Evolutionary conservation across 2,329 filamentous ascomycete genomes (phyloP), one percentile per base, ranked within the genome.

Genomic region (Alternaria brassicae): DNA sequence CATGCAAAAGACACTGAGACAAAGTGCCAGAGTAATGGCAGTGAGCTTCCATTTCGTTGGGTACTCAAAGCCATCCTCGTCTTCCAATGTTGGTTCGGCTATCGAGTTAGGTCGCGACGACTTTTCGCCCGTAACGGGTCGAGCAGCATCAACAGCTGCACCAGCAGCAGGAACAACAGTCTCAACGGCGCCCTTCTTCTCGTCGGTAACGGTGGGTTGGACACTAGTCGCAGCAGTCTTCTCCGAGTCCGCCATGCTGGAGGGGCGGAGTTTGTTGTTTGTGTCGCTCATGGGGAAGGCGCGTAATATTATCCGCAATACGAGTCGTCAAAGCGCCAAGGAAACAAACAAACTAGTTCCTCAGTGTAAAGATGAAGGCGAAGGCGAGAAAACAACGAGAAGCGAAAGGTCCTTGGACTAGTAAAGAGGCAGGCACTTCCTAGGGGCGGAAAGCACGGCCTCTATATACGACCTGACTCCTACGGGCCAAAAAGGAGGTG

Each of bases 1-100:
- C 74, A 77, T 77, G 53, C 75, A 78, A 49, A 78, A 78, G n/a
- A 78, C 74, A 7, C 71, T 73, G 32, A 78, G 60, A 45, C 73
- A 76, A 9, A 78, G 60, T 13, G 74, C 75, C 15, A 75, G 48
- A 6, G 72, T 76, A 53, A 77, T 78, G 42, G 68, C 67, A 5
- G 66, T 56, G 5, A 78, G 65, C 53, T 71, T 75, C 70, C 72
- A 76, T 51, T 69, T 68, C 2, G 68, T 75, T 0, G 75, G 75
- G 47, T 78, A 78, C n/a, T 74, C 75, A 45, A 74, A 71, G 21
- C 70, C 60, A 28, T 72, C 73, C 4, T 72, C 72, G 6, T 71
- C 66, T 6, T 73, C 71, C 36, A 53, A 40, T 21, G 58, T 37
- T 23, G 53, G 58, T 58, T 58, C 66, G n/a, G 48, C 55, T 47